Percentiles rank a stretch among this genome's conserved stretches.
These are phyloP conservation scores for Thraustotheca clavata DNA, from an alignment of 352 stramenopile species.

Conservation along the genomic window DNA sequence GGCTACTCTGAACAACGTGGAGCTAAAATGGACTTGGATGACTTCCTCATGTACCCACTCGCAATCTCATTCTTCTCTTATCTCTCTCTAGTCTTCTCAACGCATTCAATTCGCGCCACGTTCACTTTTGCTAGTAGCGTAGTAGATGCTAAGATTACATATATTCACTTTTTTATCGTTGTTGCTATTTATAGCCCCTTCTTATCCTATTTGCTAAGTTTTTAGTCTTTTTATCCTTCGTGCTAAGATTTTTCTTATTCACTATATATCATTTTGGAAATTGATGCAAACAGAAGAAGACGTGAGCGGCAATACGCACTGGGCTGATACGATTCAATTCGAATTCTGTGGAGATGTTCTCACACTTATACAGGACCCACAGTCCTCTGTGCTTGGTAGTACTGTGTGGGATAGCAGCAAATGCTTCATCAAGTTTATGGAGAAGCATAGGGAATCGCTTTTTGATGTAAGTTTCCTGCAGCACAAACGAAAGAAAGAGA, in stretches of 20 bases:
- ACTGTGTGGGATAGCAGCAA: slow-evolving; percentile 83
- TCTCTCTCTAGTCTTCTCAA: neutral
- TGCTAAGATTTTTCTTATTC: too few relatives aligned
- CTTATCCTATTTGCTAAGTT: too few relatives aligned
- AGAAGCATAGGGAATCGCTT: slow-evolving; percentile 34
- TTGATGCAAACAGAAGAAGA: neutral
- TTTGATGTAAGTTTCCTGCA: slow-evolving; percentile 42
- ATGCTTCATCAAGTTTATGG: slow-evolving; percentile 78
- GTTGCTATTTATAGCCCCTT: neutral
- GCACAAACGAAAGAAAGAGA: neutral
- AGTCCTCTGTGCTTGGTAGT: slow-evolving; percentile 74
- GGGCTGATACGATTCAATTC: slow-evolving; percentile 1
- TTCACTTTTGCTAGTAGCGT: slow-evolving; percentile 14
- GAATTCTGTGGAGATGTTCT: slow-evolving; percentile 23
- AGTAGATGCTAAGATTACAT: neutral
- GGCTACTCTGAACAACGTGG: slow-evolving; percentile 84
- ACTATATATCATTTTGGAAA: too few relatives aligned
- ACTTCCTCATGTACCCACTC: slow-evolving; percentile 87
- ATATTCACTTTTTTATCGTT: neutral
- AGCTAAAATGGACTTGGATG: slow-evolving; percentile 96
- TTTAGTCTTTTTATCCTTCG: too few relatives aligned
- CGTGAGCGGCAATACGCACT: slow-evolving; percentile 11
- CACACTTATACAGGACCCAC: slow-evolving; percentile 56
- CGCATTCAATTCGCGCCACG: slow-evolving; percentile 20
- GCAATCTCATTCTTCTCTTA: neutral